These are phyloP conservation scores for Alternaria sp. DNA, from an alignment of 2,329 filamentous ascomycete genomes.

Conservation along the genomic window DNA sequence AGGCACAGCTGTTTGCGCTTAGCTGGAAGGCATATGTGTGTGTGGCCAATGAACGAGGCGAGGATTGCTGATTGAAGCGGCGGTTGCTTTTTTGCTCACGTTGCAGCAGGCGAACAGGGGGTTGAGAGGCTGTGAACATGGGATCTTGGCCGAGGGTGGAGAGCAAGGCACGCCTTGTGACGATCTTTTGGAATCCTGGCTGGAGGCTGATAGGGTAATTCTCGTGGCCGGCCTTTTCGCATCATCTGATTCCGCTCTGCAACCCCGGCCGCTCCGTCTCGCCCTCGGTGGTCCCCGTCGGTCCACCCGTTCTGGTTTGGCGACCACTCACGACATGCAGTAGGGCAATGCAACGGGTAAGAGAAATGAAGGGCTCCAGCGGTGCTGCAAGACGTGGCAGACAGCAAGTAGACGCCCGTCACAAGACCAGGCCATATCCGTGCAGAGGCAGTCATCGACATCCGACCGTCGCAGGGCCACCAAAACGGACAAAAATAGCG, in stretches of 20 bases:
- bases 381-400: slow-evolving; percentile 49
- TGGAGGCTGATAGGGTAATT: slow-evolving; percentile 44
- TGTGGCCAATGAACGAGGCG: slow-evolving; percentile 40
- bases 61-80: slow-evolving; percentile 37
- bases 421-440: slow-evolving; percentile 43
- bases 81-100: slow-evolving; percentile 46
- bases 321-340: slow-evolving; percentile 28
- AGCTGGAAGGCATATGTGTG: slow-evolving; percentile 23
- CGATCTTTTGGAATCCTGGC: slow-evolving; percentile 45
- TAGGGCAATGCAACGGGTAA: slow-evolving; percentile 36
- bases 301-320: slow-evolving; percentile 19
- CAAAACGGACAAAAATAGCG: slow-evolving; percentile 12
- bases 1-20: slow-evolving; percentile 47
- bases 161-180: slow-evolving; percentile 47
- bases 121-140: slow-evolving; percentile 34
- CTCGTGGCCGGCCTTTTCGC: slow-evolving; percentile 33
- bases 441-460: slow-evolving; percentile 28
- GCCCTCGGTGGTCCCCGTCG: slow-evolving; percentile 46
- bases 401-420: slow-evolving; percentile 29
- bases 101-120: slow-evolving; percentile 35
- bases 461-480: slow-evolving; percentile 17
- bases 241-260: slow-evolving; percentile 50
- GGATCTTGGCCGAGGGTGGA: slow-evolving; percentile 47
- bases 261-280: slow-evolving; percentile 28
- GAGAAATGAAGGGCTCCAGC: slow-evolving; percentile 26